Evolutionary conservation across 2,329 filamentous ascomycete species (phyloP), one percentile per base, ranked within the genome.

Genomic region (Capronia epimyces): DNA sequence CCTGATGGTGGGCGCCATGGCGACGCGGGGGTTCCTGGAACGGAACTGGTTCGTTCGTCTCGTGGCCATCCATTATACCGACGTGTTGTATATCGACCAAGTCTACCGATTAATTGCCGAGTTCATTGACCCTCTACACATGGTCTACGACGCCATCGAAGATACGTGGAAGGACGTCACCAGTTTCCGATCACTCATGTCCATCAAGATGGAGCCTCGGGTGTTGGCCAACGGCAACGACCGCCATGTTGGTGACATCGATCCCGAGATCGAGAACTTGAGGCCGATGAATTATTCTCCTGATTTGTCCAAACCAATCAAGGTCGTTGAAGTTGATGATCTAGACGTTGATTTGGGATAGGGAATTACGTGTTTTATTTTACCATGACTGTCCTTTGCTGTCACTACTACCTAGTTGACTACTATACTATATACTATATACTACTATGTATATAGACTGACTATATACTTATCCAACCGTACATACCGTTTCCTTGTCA

Each of bases 11-110:
- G 56, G 56, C 13, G 32, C 50, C 6, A 31, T 42, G 3, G 49
- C 56, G 1, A 22, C 43, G 5, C 46, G 47, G 3, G 40, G 46
- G 16, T 27, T 43, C 6, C 20, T 31, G 7, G 50, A 50, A 29
- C 24, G 56, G 21, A n/a, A 29, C 18, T 58, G 56, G 56, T 58
- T 58, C 31, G 36, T 56, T 15, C 25, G 39, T 5, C 36, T 41
- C 15, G 45, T 56, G 1, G 25, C 43, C 15, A 29, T 21, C 20
- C 39, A 47, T 6, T 55, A 53, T 45, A 42, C 44, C 6, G 34
- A 52, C n/a, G 41, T 58, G 4, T 36, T 45, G 27, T 40, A 43
- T 13, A 44, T 58, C 27, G 49, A 55, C 39, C 45, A 46, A 12
- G 41, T 58, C 3, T 49, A 46, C 31, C 40, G 49, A 20, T 24